Conservation (phyloP, 148 eudicot genomes). For the Rhododendron henanense region DNA sequence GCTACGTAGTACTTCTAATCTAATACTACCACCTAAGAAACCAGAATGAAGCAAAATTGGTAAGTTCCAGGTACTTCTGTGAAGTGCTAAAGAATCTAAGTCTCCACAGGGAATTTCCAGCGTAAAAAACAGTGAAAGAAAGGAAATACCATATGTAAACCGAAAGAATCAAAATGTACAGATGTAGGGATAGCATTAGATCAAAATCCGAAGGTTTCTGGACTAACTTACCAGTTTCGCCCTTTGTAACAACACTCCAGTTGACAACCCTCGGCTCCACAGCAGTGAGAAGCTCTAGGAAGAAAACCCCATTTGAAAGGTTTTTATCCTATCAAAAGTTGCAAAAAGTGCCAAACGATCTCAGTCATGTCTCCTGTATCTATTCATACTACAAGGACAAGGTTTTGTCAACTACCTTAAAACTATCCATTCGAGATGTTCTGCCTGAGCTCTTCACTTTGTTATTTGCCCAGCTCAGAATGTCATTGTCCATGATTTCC, state of each 20-base stretch:
- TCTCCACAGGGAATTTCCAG: background rate
- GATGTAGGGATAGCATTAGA: background rate
- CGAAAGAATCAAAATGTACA: background rate
- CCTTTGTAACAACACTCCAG: conserved; percentile 83
- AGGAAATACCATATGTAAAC: background rate
- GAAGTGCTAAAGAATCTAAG: background rate
- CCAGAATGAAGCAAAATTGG: conserved; percentile 4
- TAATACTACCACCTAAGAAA: background rate
- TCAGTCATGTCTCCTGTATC: conserved; percentile 1
- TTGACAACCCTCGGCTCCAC: conserved; percentile 91
- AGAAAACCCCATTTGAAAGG: conserved; percentile 77
- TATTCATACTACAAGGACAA: background rate
- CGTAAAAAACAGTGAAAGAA: background rate
- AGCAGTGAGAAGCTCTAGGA: conserved; percentile 81
- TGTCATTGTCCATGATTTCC: conserved; percentile 77
- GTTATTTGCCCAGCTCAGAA: conserved; percentile 82
- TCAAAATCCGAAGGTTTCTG: background rate
- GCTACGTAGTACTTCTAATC: background rate
- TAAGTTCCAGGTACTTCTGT: background rate
- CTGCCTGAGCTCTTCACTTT: conserved; percentile 62
- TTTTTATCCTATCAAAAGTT: conserved; percentile 57
- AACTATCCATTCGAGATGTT: conserved; percentile 70
- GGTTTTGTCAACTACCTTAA: conserved; percentile 44
- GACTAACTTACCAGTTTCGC: conserved; percentile 61
- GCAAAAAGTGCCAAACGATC: conserved; percentile 1